phyloP scores from a whole-genome alignment of 2,329 filamentous ascomycete genomes.

The Beauveria brongniartii region DNA sequence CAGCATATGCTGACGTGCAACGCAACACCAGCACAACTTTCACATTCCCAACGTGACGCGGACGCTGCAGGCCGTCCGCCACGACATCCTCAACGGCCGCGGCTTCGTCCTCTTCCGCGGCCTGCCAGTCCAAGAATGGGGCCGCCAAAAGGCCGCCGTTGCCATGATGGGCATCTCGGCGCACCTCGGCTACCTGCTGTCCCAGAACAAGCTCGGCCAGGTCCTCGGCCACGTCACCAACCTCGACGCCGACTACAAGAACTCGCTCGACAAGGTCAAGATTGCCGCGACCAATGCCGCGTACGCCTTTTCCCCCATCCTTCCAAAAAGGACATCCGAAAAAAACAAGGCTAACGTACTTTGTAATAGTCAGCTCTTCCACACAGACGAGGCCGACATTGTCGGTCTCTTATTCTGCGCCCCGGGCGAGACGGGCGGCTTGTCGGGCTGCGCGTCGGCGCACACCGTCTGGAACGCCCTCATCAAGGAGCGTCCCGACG shows the following conservation, averaged over 20 bases:
- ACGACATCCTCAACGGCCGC: conserved; percentile 60
- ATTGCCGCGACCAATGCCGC: conserved; percentile 63
- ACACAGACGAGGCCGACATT: conserved; percentile 73
- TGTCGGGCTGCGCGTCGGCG: conserved; percentile 69
- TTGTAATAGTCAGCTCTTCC: conserved; percentile 28
- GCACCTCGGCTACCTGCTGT: conserved; percentile 77
- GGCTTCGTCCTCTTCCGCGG: conserved; percentile 87
- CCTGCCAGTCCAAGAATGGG: conserved; percentile 69
- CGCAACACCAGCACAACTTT: conserved; percentile 26
- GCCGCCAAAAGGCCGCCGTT: conserved; percentile 66
- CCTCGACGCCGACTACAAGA: conserved; percentile 59
- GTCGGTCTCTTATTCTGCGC: conserved; percentile 74
- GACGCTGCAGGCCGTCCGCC: conserved; percentile 25
- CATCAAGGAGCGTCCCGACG: conserved; percentile 68
- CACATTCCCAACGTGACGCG: conserved; percentile 26
- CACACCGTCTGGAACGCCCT: conserved; percentile 78
- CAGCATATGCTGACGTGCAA: background rate
- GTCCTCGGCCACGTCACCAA: conserved; percentile 84
- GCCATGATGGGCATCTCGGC: conserved; percentile 81
- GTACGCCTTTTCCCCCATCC: background rate
- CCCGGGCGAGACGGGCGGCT: conserved; percentile 69
- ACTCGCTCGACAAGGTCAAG: conserved; percentile 72
- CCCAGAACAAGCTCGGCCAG: conserved; percentile 74
- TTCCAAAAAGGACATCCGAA: background rate
- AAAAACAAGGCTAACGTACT: background rate